Percentiles rank a stretch among this genome's conserved stretches.
These are phyloP conservation scores for Phialocephala sp. DNA, from an alignment of 2,329 filamentous ascomycete species.

Conservation along the genomic window DNA sequence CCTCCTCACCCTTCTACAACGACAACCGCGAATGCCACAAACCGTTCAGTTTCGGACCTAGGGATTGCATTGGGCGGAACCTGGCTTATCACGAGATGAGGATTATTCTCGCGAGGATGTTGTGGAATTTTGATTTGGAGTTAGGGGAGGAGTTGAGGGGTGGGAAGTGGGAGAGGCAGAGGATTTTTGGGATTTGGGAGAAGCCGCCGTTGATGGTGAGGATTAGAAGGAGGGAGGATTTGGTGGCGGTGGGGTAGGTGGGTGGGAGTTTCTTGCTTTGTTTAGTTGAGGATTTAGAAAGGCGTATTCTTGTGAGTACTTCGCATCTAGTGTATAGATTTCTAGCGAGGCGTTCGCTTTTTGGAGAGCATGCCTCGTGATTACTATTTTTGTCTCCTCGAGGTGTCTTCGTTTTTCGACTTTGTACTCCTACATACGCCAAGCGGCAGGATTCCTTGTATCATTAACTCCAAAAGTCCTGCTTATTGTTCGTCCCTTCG, in stretches of 20 bases:
- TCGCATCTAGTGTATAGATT: too few species aligned
- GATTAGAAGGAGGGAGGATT: slow-evolving; percentile 1
- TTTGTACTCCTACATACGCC: too few species aligned
- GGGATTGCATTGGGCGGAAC: slow-evolving; percentile 26
- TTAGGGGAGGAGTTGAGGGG: slow-evolving; percentile 9
- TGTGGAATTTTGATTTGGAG: slow-evolving; percentile 29
- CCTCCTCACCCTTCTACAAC: slow-evolving; percentile 12
- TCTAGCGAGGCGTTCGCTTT: too few species aligned
- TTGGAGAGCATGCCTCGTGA: too few species aligned
- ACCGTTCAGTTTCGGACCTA: slow-evolving; percentile 20
- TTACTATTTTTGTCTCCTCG: too few species aligned
- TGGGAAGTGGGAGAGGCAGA: slow-evolving; percentile 13
- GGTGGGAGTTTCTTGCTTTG: not conserved
- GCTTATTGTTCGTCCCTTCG: too few species aligned
- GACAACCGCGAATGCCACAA: slow-evolving; percentile 19
- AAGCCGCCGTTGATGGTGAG: slow-evolving; percentile 21
- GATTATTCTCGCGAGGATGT: slow-evolving; percentile 23
- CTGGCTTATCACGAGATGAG: slow-evolving; percentile 30
- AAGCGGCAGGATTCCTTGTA: too few species aligned
- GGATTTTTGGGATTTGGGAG: slow-evolving; percentile 23
- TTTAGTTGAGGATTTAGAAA: too few species aligned
- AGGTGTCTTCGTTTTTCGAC: too few species aligned
- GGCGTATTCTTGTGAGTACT: too few species aligned
- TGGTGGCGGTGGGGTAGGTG: not conserved
- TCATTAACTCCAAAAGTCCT: too few species aligned